Evolutionary conservation across 2,329 filamentous ascomycete species (phyloP), one percentile per base, ranked within the genome.

Genomic region (Hortaea werneckii): DNA sequence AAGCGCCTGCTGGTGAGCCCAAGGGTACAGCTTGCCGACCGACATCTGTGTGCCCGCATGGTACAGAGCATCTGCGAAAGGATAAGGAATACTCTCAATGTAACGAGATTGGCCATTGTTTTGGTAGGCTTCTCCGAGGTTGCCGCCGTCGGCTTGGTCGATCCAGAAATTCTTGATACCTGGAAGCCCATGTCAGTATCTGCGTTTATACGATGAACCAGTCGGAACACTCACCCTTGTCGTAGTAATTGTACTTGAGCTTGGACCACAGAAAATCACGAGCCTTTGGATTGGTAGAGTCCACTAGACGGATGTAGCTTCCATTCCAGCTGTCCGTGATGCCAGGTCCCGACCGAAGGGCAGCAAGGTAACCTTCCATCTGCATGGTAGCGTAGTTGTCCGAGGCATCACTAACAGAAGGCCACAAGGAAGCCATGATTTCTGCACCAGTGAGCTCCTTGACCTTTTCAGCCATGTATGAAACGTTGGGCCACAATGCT

Each of bases 51-150:
- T 61, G n/a, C 60, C 60, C 8, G 58, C 58, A 11, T 59, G 52
- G 30, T 63, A 63, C 4, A 61, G 46, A 1, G 53, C 56, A 40
- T 62, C 56, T 2, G 57, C 51, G 4, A 60, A 45, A 2, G 59
- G 53, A 32, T 57, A 61, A 2, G 64, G 56, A 44, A 66, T 43
- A 48, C 62, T 54, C 52, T 54, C 6, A 50, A 62, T 57, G 38
- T 55, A 56, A 1, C 43, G 47, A n/a, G 46, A 51, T 41, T 60
- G 59, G 3, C 58, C 63, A 35, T 67, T 66, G 40, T 66, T 67
- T 43, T 67, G 61, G 45, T 65, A 67, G 44, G 47, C 64, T 56
- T 52, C 65, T 6, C 65, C 65, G 3, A 65, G 53, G 3, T 62
- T 55, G 1, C 65, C 65, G 8, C 65, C 65, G 29, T 63, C 61